A percentile compares a stretch with the other conserved stretches of the same genome.
These are phyloP conservation scores for Marchantia polymorpha DNA, from an alignment of 225 moss, liverwort and hornwort species.

Conservation along the genomic window DNA sequence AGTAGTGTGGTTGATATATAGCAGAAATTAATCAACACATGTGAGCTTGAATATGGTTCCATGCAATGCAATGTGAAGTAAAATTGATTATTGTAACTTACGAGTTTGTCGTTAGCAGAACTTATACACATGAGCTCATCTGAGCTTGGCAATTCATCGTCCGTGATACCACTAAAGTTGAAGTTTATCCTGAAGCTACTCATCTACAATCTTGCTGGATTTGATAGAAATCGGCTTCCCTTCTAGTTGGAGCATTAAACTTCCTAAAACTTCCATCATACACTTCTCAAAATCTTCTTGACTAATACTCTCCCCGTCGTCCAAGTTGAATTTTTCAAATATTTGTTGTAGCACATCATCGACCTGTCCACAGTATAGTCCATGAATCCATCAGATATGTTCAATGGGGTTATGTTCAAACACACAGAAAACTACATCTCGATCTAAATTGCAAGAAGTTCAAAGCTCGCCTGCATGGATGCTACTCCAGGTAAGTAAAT, in stretches of 20 bases:
- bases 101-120: neutral
- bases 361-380: conserved; percentile 46
- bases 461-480: neutral
- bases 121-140: neutral
- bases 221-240: conserved; percentile 56
- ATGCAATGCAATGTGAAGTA: neutral
- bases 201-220: conserved; percentile 38
- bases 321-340: conserved; percentile 56
- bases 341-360: conserved; percentile 54
- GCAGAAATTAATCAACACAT: neutral
- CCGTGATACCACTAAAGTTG: neutral
- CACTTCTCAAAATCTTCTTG: conserved; percentile 48
- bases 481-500: neutral
- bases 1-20: neutral
- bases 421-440: too few species aligned
- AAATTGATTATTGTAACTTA: neutral
- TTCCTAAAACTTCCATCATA: conserved; percentile 73
- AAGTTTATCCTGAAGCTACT: neutral
- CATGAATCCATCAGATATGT: neutral
- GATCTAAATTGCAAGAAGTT: neutral
- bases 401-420: neutral
- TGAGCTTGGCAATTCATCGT: neutral
- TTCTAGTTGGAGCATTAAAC: conserved; percentile 71
- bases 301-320: conserved; percentile 26
- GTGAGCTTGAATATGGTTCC: neutral